Conservation (phyloP, 257 asterid species). For the Jaltomata sinuosa region DNA sequence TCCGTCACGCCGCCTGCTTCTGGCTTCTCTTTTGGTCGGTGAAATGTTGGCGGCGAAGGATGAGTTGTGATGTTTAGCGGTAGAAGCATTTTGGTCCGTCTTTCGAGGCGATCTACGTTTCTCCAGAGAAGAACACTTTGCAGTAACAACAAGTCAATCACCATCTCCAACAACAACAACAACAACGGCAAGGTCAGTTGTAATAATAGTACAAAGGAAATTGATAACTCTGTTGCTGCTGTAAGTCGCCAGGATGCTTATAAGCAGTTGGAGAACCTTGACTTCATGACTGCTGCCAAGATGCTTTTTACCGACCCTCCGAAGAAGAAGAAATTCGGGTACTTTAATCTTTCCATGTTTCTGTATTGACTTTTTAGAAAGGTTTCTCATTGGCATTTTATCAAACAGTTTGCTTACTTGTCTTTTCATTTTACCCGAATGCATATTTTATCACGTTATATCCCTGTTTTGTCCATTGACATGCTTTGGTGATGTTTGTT, state of each 20-base stretch:
- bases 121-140: constrained; percentile 27
- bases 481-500: too few relatives aligned
- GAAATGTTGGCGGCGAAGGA: constrained; percentile 20
- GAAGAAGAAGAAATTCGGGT: constrained; percentile 75
- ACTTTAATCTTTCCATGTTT: background rate
- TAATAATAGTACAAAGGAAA: constrained; percentile 1
- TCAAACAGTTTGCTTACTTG: background rate
- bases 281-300: constrained; percentile 55
- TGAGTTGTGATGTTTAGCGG: constrained; percentile 29
- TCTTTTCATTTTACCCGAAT: too few relatives aligned
- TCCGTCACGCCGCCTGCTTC: background rate
- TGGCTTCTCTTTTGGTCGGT: background rate
- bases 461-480: background rate
- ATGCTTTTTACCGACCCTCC: constrained; percentile 56
- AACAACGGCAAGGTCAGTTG: constrained; percentile 9
- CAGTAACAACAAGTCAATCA: constrained; percentile 21
- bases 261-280: constrained; percentile 54
- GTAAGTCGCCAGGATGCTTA: constrained; percentile 38
- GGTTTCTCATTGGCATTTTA: constrained; percentile 5
- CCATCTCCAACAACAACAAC: constrained; percentile 3
- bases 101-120: constrained; percentile 8
- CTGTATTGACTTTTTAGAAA: background rate
- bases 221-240: constrained; percentile 35
- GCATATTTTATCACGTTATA: background rate
- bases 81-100: constrained; percentile 29